Percentiles rank a stretch among this genome's conserved stretches.
Evolutionary conservation across 306 rosid genomes (phyloP).

Genomic region (Prunus fruticosa): DNA sequence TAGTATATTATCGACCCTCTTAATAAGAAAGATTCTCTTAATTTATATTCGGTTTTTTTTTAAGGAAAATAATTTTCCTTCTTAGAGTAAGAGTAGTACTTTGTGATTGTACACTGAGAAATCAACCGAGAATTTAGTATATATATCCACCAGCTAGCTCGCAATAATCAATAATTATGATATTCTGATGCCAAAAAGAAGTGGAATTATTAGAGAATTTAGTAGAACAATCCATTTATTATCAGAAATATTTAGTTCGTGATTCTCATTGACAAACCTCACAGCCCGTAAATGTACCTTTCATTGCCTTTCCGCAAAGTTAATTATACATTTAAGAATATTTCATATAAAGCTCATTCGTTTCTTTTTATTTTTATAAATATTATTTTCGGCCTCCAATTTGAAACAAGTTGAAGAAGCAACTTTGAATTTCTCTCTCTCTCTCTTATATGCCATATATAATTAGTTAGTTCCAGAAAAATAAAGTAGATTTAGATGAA

Average conservation of each 20-base stretch:
- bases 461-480: slow-evolving; percentile 27
- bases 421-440: neutral
- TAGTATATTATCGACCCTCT: no score
- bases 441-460: slow-evolving; percentile 4
- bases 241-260: slow-evolving; percentile 24
- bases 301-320: slow-evolving; percentile 66
- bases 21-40: neutral
- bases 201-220: slow-evolving; percentile 50
- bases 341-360: slow-evolving; percentile 42
- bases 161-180: slow-evolving; percentile 24
- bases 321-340: slow-evolving; percentile 38
- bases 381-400: slow-evolving; percentile 22
- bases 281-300: slow-evolving; percentile 59
- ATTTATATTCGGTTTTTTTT: neutral
- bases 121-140: neutral
- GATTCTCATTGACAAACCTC: slow-evolving; percentile 44
- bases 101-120: neutral
- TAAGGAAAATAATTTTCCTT: neutral
- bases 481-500: slow-evolving; percentile 21
- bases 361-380: slow-evolving; percentile 10
- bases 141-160: slow-evolving; percentile 19
- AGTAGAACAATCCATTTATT: slow-evolving; percentile 44
- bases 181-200: slow-evolving; percentile 35
- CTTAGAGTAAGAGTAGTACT: slow-evolving; percentile 11
- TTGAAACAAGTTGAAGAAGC: slow-evolving; percentile 50